Evolutionary conservation across 1,284 basidiomycete genomes (phyloP).

Genomic region (Malassezia equina): DNA sequence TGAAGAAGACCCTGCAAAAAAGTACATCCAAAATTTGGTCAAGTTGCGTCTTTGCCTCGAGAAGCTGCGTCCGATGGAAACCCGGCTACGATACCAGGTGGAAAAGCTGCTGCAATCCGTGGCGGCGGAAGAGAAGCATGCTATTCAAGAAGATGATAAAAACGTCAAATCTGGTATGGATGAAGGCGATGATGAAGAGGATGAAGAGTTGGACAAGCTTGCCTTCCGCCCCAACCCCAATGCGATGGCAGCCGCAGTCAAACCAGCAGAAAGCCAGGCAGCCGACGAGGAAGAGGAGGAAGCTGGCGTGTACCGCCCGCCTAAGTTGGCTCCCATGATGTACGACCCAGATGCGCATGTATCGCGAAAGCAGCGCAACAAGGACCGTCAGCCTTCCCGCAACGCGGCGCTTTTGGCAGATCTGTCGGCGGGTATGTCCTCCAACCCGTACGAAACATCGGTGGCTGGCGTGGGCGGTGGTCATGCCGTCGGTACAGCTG

Average conservation of each 20-base stretch:
- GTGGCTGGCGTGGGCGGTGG: conserved; percentile 37
- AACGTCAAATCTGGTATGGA: conserved; percentile 51
- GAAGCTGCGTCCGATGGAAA: conserved; percentile 58
- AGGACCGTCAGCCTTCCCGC: conserved; percentile 19
- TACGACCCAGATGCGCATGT: conserved; percentile 60
- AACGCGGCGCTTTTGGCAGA: conserved; percentile 40
- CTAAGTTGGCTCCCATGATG: conserved; percentile 80
- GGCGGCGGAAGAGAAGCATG: conserved; percentile 16
- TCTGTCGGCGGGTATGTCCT: conserved; percentile 37
- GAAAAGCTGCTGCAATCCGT: conserved; percentile 58
- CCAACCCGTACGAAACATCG: conserved; percentile 41
- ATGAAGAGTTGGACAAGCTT: conserved; percentile 58
- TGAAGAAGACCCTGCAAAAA: conserved; percentile 2
- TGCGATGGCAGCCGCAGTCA: conserved; percentile 13
- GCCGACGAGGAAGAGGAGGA: not conserved
- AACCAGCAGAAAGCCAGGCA: not conserved
- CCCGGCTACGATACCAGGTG: conserved; percentile 83
- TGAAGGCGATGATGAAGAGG: conserved; percentile 50
- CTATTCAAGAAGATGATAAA: not conserved
- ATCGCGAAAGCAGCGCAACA: conserved; percentile 45
- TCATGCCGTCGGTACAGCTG: conserved; percentile 21
- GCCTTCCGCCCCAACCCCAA: conserved; percentile 78
- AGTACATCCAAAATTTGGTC: conserved; percentile 30
- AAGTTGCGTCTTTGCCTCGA: conserved; percentile 46
- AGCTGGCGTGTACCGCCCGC: conserved; percentile 70